phyloP scores from a whole-genome alignment of 2,329 filamentous ascomycete genomes.

The Myriosclerotinia scirpicola region DNA sequence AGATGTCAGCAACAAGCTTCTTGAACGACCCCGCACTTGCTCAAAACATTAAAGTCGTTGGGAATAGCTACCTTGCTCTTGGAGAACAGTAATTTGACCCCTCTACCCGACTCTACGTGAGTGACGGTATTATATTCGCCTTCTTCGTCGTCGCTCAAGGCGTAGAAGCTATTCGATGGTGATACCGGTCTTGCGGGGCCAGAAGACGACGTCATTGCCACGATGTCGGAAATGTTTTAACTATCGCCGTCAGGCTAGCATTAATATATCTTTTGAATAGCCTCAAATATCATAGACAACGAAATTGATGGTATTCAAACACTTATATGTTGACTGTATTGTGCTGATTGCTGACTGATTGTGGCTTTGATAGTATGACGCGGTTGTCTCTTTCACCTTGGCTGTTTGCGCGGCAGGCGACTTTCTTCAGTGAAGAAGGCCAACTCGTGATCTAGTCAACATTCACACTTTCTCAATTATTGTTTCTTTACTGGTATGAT shows the following conservation, averaged over 20 bases:
- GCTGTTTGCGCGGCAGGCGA: constrained; percentile 17
- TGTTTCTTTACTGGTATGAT: not conserved
- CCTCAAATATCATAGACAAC: not conserved
- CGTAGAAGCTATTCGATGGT: constrained; percentile 86
- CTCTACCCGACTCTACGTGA: constrained; percentile 71
- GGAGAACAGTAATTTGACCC: constrained; percentile 90
- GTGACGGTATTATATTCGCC: constrained; percentile 93
- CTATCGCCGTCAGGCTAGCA: not conserved
- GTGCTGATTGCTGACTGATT: not conserved
- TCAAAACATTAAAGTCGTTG: not conserved
- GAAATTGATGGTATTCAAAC: not conserved
- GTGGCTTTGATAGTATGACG: constrained; percentile 9
- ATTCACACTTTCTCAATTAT: not conserved
- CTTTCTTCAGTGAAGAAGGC: not conserved
- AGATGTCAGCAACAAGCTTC: constrained; percentile 16
- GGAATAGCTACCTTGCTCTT: constrained; percentile 79
- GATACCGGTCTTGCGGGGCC: constrained; percentile 52
- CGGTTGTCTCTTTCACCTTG: constrained; percentile 2
- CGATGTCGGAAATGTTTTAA: not conserved
- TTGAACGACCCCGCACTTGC: constrained; percentile 25
- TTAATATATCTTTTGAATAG: not conserved
- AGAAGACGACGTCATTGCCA: constrained; percentile 38
- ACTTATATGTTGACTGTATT: constrained; percentile 6
- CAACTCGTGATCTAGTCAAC: constrained; percentile 8
- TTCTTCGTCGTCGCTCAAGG: constrained; percentile 94